Percentiles rank a stretch among this genome's conserved stretches.
Conservation (phyloP, 495 filamentous ascomycete genomes). For the Choiromyces venosus region DNA sequence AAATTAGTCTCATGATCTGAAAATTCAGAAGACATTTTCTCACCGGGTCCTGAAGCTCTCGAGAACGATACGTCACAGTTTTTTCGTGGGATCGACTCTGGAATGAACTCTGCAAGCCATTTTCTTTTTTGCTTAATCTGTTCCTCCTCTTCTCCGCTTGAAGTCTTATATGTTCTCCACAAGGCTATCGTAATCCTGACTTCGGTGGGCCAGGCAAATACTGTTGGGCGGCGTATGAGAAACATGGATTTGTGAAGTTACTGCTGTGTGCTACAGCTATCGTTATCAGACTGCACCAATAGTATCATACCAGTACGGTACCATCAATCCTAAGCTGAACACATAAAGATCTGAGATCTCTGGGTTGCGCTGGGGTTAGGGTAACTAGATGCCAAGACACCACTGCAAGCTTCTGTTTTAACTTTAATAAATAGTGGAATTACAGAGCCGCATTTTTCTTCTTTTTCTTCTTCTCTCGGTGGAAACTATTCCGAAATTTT, state of each 20-base stretch:
- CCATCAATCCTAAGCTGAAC: neutral
- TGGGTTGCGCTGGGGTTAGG: neutral
- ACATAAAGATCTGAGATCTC: neutral
- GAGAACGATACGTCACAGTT: conserved; percentile 66
- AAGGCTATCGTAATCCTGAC: neutral
- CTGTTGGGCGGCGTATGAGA: neutral
- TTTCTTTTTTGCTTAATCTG: conserved; percentile 64
- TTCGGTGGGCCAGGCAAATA: neutral
- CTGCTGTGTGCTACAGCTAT: neutral
- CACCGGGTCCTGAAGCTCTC: conserved; percentile 76
- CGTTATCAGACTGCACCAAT: no score
- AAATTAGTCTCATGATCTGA: neutral
- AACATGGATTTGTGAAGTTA: neutral
- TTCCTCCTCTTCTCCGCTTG: conserved; percentile 46
- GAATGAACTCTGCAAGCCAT: conserved; percentile 66
- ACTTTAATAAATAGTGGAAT: neutral
- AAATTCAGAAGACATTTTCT: no score
- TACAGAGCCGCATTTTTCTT: neutral
- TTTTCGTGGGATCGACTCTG: conserved; percentile 59
- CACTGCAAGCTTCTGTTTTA: neutral
- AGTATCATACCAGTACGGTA: neutral
- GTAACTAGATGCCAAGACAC: neutral
- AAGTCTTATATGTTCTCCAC: neutral
- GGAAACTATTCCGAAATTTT: neutral
- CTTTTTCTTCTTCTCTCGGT: neutral